Conservation (phyloP, 305 asterid species). For the Solanum hybrid region DNA sequence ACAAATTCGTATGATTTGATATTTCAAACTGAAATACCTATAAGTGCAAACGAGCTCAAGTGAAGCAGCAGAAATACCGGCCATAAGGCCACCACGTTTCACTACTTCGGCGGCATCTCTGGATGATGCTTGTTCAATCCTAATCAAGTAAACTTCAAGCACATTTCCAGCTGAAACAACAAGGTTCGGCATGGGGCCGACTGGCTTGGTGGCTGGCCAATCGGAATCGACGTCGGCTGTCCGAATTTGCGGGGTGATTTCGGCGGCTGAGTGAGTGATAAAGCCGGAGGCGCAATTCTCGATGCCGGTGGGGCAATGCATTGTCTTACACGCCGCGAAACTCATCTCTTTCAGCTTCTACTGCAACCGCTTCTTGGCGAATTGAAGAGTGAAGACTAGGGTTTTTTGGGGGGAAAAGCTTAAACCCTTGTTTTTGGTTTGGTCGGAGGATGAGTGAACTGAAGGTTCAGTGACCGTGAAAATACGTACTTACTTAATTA, state of each 20-base stretch:
- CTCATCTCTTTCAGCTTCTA: constrained; percentile 42
- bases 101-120: constrained; percentile 44
- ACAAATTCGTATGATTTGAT: not conserved
- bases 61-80: constrained; percentile 63
- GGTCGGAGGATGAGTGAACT: not conserved
- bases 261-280: constrained; percentile 61
- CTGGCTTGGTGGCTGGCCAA: constrained; percentile 43
- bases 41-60: constrained; percentile 83
- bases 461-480: not conserved
- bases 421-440: constrained; percentile 5
- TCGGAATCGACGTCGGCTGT: constrained; percentile 52
- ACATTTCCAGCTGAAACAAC: constrained; percentile 69
- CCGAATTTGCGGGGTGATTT: constrained; percentile 36
- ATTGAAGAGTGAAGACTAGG: not conserved
- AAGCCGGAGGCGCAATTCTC: constrained; percentile 85
- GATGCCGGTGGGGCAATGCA: constrained; percentile 87
- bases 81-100: constrained; percentile 76
- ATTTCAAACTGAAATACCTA: constrained; percentile 35
- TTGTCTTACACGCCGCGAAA: constrained; percentile 74
- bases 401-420: not conserved
- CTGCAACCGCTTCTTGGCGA: not conserved
- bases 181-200: constrained; percentile 73
- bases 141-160: constrained; percentile 63
- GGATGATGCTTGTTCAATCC: constrained; percentile 53
- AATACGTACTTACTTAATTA: not conserved